Evolutionary conservation across 176 grass and related monocot species (phyloP).

Genomic region (Guadua angustifolia): DNA sequence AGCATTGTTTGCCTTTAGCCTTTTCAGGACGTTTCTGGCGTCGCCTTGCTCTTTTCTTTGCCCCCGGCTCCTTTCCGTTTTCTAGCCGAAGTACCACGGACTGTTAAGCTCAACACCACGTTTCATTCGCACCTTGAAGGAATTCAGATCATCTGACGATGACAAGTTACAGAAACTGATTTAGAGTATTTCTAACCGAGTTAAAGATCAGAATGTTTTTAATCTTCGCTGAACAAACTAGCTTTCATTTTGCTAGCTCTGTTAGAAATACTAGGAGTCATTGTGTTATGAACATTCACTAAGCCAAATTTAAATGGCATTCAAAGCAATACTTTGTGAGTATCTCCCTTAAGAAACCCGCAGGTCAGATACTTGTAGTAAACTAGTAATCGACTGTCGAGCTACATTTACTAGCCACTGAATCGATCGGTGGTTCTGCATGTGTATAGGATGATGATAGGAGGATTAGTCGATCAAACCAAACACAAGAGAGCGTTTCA

Average conservation of each 20-base stretch:
- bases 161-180: neutral
- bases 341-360: neutral
- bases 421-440: too few species aligned
- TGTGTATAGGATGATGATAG: neutral
- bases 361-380: too few species aligned
- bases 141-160: too few species aligned
- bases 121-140: neutral
- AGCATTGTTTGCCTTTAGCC: neutral
- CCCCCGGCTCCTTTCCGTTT: neutral
- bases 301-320: neutral
- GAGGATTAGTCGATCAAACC: neutral
- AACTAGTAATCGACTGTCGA: neutral
- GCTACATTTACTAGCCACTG: neutral
- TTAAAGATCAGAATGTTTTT: neutral
- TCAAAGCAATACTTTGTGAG: neutral
- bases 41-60: neutral
- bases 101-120: neutral
- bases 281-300: neutral
- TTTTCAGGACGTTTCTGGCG: constrained; percentile 28
- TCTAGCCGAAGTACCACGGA: constrained; percentile 29
- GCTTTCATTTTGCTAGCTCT: neutral
- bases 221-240: neutral
- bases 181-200: neutral
- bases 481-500: neutral
- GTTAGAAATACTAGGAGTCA: neutral